These are phyloP conservation scores for Gynostemma pentaphyllum DNA, from an alignment of 306 rosid species.

Conservation along the genomic window DNA sequence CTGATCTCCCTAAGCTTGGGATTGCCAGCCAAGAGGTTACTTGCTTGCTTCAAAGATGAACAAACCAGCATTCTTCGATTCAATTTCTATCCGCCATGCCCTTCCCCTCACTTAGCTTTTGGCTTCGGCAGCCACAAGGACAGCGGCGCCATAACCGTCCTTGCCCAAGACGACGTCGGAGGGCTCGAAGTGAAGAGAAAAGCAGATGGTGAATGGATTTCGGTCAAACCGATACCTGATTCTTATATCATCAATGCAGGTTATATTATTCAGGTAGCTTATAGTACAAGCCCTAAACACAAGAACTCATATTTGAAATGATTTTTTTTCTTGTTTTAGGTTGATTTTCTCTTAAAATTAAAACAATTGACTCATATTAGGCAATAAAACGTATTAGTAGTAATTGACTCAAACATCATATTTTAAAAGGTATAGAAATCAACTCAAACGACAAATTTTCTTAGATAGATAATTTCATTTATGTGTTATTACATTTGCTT, in stretches of 20 bases:
- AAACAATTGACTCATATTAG: too few relatives aligned
- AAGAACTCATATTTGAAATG: too few relatives aligned
- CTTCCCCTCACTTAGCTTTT: slow-evolving; percentile 39
- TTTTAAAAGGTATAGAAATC: too few relatives aligned
- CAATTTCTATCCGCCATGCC: slow-evolving; percentile 55
- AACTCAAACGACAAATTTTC: too few relatives aligned
- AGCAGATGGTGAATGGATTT: slow-evolving; percentile 49
- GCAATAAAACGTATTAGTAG: too few relatives aligned
- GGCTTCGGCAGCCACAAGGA: slow-evolving; percentile 63
- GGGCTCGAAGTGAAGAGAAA: slow-evolving; percentile 54
- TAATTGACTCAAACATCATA: too few relatives aligned
- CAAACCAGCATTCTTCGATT: slow-evolving; percentile 31
- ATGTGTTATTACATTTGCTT: too few relatives aligned
- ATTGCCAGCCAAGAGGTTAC: slow-evolving; percentile 30
- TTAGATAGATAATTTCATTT: too few relatives aligned
- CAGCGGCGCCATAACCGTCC: slow-evolving; percentile 35
- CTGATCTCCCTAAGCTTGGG: slow-evolving; percentile 48
- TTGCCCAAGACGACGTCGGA: slow-evolving; percentile 51
- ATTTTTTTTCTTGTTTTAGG: too few relatives aligned
- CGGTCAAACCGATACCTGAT: slow-evolving; percentile 40
- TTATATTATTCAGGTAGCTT: slow-evolving; percentile 51
- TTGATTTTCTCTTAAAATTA: too few relatives aligned
- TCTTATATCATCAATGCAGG: slow-evolving; percentile 49
- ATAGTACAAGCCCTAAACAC: too few relatives aligned
- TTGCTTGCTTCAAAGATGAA: slow-evolving; percentile 32